Evolutionary conservation across 129 eudicot species (phyloP).

Genomic region (Saposhnikovia divaricata): DNA sequence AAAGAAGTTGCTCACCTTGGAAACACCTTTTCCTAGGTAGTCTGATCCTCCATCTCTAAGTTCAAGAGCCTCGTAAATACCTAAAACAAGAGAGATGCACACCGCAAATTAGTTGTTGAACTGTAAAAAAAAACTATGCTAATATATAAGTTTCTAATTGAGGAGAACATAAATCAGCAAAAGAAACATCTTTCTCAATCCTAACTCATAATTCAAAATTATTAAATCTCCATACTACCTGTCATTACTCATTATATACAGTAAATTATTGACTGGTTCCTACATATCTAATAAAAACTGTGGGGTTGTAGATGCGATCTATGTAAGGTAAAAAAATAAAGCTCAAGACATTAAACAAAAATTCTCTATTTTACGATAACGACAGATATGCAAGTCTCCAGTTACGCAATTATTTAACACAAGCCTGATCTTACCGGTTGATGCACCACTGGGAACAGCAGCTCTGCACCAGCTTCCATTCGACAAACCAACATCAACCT

Average conservation of each 20-base stretch:
- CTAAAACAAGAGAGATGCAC: constrained; percentile 20
- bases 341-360: neutral
- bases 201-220: neutral
- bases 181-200: neutral
- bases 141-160: too few relatives aligned
- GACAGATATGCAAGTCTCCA: neutral
- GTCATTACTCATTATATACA: too few relatives aligned
- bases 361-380: neutral
- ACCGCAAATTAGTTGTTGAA: neutral
- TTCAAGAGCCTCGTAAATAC: constrained; percentile 94
- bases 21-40: constrained; percentile 94
- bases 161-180: too few relatives aligned
- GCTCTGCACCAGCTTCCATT: constrained; percentile 70
- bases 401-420: neutral
- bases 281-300: neutral
- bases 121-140: neutral
- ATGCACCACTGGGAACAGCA: constrained; percentile 99
- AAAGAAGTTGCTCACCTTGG: constrained; percentile 38
- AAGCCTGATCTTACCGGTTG: constrained; percentile 62
- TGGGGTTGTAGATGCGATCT: neutral
- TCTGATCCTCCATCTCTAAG: constrained; percentile 93
- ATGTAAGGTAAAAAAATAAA: too few relatives aligned
- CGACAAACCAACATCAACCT: constrained; percentile 71
- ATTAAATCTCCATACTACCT: neutral
- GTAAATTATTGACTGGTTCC: neutral